A percentile compares a stretch with the other conserved stretches of the same genome.
Conservation (phyloP, 768 basidiomycete genomes). For the Termitomyces sp. region DNA sequence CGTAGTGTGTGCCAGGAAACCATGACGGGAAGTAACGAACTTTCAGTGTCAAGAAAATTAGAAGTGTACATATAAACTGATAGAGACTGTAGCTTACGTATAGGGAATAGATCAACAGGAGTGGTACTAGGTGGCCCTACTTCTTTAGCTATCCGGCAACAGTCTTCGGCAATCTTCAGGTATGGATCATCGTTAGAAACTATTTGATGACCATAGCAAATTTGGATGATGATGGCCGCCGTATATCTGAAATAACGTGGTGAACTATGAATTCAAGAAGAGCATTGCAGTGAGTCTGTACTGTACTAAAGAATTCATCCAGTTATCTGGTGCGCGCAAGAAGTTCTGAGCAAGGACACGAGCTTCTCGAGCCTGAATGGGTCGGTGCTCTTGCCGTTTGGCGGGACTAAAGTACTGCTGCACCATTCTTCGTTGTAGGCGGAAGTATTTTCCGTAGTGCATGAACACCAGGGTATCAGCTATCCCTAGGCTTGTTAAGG, state of each 20-base stretch:
- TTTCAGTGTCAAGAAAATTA: background rate
- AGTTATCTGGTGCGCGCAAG: constrained; percentile 17
- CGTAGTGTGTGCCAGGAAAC: constrained; percentile 20
- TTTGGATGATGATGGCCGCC: constrained; percentile 19
- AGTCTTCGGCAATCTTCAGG: constrained; percentile 16
- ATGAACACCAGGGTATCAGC: constrained; percentile 15
- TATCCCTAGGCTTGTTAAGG: constrained; percentile 13
- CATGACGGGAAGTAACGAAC: constrained; percentile 22
- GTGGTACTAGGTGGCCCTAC: constrained; percentile 15
- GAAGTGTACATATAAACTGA: background rate
- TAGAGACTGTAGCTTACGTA: constrained; percentile 13
- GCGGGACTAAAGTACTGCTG: constrained; percentile 16
- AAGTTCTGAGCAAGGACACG: constrained; percentile 26
- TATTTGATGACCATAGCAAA: constrained; percentile 21
- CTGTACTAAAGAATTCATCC: constrained; percentile 7
- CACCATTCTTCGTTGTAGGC: constrained; percentile 16
- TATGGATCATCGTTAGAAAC: constrained; percentile 19
- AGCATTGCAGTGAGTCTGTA: background rate
- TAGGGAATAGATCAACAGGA: constrained; percentile 19
- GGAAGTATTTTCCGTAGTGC: constrained; percentile 20
- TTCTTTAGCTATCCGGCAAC: constrained; percentile 9
- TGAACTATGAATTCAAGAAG: background rate
- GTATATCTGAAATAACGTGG: constrained; percentile 16
- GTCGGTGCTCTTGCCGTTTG: constrained; percentile 19
- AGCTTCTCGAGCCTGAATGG: constrained; percentile 27